Evolutionary conservation across 495 filamentous ascomycete genomes (phyloP).

Genomic region (Tuber brumale): DNA sequence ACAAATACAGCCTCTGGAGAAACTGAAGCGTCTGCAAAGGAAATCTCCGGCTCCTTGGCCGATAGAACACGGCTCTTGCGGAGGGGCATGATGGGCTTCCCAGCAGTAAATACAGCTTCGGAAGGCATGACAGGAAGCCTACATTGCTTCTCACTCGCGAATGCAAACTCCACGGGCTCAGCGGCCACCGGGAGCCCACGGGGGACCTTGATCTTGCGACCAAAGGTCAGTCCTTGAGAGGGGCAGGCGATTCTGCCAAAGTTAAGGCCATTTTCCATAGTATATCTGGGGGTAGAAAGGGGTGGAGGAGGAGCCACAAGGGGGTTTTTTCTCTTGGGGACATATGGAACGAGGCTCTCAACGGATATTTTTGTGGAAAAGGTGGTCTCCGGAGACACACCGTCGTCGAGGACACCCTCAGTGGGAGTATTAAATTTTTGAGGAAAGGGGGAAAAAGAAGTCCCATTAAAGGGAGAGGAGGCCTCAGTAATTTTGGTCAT

Average conservation of each 20-base stretch:
- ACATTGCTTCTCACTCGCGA: not conserved
- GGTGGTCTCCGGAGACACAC: not conserved
- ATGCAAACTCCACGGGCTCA: not conserved
- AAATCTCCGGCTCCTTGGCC: not conserved
- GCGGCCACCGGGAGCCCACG: not conserved
- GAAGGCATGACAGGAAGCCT: not conserved
- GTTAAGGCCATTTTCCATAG: not conserved
- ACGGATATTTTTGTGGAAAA: not conserved
- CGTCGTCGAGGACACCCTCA: not conserved
- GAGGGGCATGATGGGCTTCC: not conserved
- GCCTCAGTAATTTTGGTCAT: not conserved
- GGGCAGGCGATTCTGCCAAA: not conserved
- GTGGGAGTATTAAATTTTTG: not conserved
- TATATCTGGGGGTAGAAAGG: not conserved
- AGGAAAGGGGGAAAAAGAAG: not conserved
- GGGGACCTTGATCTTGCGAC: not conserved
- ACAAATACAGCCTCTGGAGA: not conserved
- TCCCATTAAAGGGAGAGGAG: not conserved
- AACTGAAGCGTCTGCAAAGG: not conserved
- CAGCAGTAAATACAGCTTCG: not conserved
- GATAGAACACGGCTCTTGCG: not conserved
- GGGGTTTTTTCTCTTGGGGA: not conserved
- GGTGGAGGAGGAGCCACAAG: not conserved
- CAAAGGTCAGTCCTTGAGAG: not conserved
- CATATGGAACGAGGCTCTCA: not conserved